A percentile compares a stretch with the other conserved stretches of the same genome.
These are phyloP conservation scores for Penicillium sp. DNA, from an alignment of 2,329 filamentous ascomycete genomes.

Conservation along the genomic window DNA sequence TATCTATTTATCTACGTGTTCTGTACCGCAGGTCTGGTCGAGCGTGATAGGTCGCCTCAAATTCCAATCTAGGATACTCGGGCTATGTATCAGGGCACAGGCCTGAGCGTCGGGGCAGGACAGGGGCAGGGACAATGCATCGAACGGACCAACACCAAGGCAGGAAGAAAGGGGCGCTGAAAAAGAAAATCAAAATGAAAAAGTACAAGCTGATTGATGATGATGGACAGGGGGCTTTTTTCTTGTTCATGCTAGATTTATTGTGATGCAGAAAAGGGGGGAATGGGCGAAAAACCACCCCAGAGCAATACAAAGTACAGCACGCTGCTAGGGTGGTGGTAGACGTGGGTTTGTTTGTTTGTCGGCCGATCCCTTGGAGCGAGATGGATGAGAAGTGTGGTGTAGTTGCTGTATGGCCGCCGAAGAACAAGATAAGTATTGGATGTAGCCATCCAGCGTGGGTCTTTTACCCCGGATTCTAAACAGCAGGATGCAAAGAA, in stretches of 20 bases:
- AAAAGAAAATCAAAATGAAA: no score
- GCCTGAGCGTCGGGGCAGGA: constrained; percentile 12
- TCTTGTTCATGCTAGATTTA: neutral
- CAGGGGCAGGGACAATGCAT: constrained; percentile 5
- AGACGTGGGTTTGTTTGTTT: neutral
- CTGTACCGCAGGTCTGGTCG: neutral
- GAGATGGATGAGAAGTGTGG: neutral
- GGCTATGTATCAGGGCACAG: constrained; percentile 12
- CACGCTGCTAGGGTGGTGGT: neutral
- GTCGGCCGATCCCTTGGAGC: neutral
- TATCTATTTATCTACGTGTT: neutral
- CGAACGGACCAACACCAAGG: neutral
- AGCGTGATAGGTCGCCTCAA: constrained; percentile 6
- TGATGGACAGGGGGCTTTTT: neutral
- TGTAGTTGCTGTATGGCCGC: neutral
- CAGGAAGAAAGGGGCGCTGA: constrained; percentile 7
- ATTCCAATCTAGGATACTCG: neutral
- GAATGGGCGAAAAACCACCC: neutral
- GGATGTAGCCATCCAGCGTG: neutral
- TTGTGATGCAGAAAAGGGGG: neutral
- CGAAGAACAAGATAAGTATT: neutral
- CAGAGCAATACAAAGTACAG: neutral
- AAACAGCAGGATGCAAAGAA: constrained; percentile 1
- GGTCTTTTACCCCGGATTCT: constrained; percentile 22
- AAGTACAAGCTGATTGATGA: neutral